Conservation (phyloP, 2,329 filamentous ascomycete species). For the Alternaria consortialis region DNA sequence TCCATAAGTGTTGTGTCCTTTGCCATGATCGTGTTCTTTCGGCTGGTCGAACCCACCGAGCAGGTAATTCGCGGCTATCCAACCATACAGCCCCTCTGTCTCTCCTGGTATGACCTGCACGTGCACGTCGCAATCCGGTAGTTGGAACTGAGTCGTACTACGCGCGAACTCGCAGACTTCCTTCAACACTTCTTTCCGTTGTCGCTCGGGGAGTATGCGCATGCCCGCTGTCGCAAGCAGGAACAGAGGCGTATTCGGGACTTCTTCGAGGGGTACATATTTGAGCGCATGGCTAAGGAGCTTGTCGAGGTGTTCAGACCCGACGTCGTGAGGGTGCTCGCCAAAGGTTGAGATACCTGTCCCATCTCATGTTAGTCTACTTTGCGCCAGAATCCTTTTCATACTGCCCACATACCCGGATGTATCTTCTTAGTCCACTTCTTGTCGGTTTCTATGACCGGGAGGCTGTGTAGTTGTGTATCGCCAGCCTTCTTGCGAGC, state of each 20-base stretch:
- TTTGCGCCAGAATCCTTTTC: not conserved
- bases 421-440: constrained; percentile 93
- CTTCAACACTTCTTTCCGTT: constrained; percentile 76
- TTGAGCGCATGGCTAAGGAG: constrained; percentile 84
- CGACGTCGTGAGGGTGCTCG: constrained; percentile 76
- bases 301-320: constrained; percentile 79
- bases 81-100: constrained; percentile 95
- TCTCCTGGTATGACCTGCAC: constrained; percentile 95
- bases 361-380: constrained; percentile 20
- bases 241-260: constrained; percentile 88
- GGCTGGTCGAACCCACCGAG: constrained; percentile 88
- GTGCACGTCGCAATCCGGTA: constrained; percentile 89
- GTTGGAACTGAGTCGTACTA: constrained; percentile 77
- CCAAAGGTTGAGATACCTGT: constrained; percentile 85
- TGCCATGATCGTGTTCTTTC: constrained; percentile 78
- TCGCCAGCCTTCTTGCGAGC: constrained; percentile 69
- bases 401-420: constrained; percentile 66
- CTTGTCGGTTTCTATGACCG: constrained; percentile 82
- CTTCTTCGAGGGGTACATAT: constrained; percentile 77
- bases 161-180: constrained; percentile 86
- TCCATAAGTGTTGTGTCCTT: constrained; percentile 92
- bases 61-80: constrained; percentile 96
- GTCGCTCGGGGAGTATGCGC: constrained; percentile 77
- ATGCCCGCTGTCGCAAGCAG: constrained; percentile 96
- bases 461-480: constrained; percentile 73